These are phyloP conservation scores for Corylus heterophylla DNA, from an alignment of 306 rosid genomes.

Conservation along the genomic window DNA sequence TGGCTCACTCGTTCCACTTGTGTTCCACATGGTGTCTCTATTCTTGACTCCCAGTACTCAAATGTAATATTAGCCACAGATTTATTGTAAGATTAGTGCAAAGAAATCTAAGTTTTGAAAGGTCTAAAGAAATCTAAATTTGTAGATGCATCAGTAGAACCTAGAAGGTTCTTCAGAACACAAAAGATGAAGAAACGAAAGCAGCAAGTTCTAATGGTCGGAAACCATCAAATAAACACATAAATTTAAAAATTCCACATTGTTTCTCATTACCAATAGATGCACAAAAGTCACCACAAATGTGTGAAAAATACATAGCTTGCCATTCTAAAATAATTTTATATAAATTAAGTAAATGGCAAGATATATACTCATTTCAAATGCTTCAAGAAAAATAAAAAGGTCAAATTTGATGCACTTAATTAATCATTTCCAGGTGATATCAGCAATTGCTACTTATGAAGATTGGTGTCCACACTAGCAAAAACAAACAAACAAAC, in stretches of 20 bases:
- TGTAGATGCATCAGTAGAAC: constrained; percentile 5
- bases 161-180: neutral
- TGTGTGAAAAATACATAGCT: neutral
- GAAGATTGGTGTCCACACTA: neutral
- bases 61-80: neutral
- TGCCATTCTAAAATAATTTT: neutral
- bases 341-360: too few species aligned
- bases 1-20: neutral
- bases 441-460: neutral
- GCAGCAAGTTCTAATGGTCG: neutral
- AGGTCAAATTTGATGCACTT: neutral
- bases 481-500: neutral
- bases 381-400: neutral
- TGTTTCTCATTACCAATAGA: neutral
- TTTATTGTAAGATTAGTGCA: neutral
- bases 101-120: neutral
- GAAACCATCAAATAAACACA: neutral
- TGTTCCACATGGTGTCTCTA: neutral
- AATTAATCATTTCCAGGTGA: neutral
- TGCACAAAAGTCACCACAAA: neutral
- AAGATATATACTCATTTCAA: neutral
- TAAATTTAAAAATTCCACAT: neutral
- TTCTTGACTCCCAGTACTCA: neutral
- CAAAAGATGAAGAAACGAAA: neutral
- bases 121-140: neutral